Percentiles rank a stretch among this genome's conserved stretches.
Evolutionary conservation across 2,329 filamentous ascomycete species (phyloP).

Genomic region (Septoria petroselini): DNA sequence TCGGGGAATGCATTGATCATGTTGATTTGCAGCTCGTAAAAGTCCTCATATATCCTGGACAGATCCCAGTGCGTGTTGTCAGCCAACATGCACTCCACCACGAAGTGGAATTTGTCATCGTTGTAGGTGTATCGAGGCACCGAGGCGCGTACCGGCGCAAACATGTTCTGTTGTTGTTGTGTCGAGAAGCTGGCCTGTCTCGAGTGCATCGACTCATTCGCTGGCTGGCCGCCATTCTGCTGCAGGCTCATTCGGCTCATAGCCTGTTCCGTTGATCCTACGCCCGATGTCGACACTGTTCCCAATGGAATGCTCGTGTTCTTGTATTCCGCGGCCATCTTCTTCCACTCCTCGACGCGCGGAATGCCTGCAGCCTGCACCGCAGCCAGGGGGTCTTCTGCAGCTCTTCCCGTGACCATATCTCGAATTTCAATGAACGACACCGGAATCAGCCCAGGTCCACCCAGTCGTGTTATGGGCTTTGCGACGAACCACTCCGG

Average conservation of each 20-base stretch:
- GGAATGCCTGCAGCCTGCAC: conserved; percentile 87
- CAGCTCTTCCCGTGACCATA: conserved; percentile 81
- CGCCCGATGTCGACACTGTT: conserved; percentile 64
- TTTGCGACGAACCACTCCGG: conserved; percentile 99
- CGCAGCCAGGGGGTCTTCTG: conserved; percentile 77
- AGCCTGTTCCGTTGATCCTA: conserved; percentile 48
- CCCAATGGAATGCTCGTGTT: conserved; percentile 97
- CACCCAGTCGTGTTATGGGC: conserved; percentile 94
- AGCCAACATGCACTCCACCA: conserved; percentile 86
- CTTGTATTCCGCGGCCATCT: conserved; percentile 98
- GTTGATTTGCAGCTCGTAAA: conserved; percentile 97
- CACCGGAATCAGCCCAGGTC: conserved; percentile 90
- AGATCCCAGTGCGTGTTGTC: conserved; percentile 91
- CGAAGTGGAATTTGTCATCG: conserved; percentile 98
- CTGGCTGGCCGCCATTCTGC: conserved; percentile 44
- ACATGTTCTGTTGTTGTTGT: conserved; percentile 47
- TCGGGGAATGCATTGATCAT: conserved; percentile 86
- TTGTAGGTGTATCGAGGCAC: conserved; percentile 94
- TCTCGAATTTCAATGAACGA: conserved; percentile 96
- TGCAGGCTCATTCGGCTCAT: conserved; percentile 76
- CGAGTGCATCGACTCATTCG: conserved; percentile 31
- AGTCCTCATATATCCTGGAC: conserved; percentile 94
- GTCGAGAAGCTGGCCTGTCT: conserved; percentile 41
- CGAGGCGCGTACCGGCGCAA: conserved; percentile 74
- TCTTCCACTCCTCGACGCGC: conserved; percentile 98